These are phyloP conservation scores for Talaromyces piceae DNA, from an alignment of 2,329 filamentous ascomycete genomes.

Conservation along the genomic window DNA sequence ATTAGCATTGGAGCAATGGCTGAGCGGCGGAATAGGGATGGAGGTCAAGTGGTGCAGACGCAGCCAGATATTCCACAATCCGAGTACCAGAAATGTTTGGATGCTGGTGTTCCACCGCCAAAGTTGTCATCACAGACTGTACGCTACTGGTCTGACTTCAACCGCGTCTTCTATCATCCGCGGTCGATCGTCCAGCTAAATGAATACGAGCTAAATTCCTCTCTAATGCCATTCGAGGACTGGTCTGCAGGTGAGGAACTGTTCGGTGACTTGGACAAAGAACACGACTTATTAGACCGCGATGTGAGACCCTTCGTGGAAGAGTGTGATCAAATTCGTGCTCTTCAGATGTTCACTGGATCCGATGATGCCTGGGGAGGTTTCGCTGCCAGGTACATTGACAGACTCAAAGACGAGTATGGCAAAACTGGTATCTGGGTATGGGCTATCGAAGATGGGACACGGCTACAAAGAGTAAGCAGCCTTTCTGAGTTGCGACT, in stretches of 20 bases:
- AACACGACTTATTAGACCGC: conserved; percentile 82
- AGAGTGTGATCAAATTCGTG: conserved; percentile 89
- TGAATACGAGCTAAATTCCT: conserved; percentile 77
- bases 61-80: conserved; percentile 61
- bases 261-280: conserved; percentile 64
- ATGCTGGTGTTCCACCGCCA: conserved; percentile 59
- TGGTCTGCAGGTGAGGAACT: conserved; percentile 68
- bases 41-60: conserved; percentile 60
- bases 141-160: conserved; percentile 97
- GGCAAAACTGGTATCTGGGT: conserved; percentile 81
- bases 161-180: conserved; percentile 85
- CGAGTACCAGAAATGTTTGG: conserved; percentile 71
- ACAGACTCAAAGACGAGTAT: conserved; percentile 80
- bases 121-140: conserved; percentile 62
- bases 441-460: conserved; percentile 68
- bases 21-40: conserved; percentile 46
- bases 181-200: conserved; percentile 77
- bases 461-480: conserved; percentile 48
- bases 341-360: conserved; percentile 66
- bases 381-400: conserved; percentile 64
- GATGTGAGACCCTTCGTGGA: conserved; percentile 83
- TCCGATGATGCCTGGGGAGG: conserved; percentile 76
- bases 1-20: neutral
- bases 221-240: conserved; percentile 72
- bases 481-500: conserved; percentile 3